Evolutionary conservation across 805 yeast species (phyloP), one percentile per base, ranked within the genome.

Genomic region (Starmerella floris): DNA sequence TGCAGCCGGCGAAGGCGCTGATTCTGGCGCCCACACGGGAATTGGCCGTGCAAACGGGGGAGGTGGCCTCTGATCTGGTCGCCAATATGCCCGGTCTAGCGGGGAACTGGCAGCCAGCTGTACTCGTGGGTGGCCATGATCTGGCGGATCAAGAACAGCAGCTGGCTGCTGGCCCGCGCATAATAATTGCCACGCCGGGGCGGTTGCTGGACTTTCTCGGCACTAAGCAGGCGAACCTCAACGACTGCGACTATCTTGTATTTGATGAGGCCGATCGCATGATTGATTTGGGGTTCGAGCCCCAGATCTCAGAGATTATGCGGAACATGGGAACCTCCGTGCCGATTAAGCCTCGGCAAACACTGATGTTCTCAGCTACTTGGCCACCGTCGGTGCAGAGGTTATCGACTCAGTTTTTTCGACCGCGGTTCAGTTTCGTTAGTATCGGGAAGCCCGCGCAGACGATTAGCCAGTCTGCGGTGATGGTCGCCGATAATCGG

Each of bases 191-290:
- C 1, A 88, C 98, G 0, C 97, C 98, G 0, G 98, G 98, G 5
- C 65, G 97, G 46, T 64, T 88, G 36, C 69, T 84, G 11, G 98
- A 88, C 55, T 76, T 85, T 46, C 49, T 87, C 16, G 84, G 79
- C 43, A 66, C 80, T 40, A 74, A 76, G n/a, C 64, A 79, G 19
- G 46, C 85, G 2, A 70, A 70, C 1, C 61, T 87, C 27, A 64
- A 63, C 31, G 73, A 74, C 45, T 74, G 94, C 48, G 69, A 69
- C 47, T 79, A 76, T 47, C 62, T 88, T 20, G 78, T 83, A 1
- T 68, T 87, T 65, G 98, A 88, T 63, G 98, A 88, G 62, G 95
- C 95, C 2, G 98, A 88, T 60, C 68, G 87, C 51, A 88, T 88
- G 97, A 77, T 88, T 34, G 95, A 85, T 58, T 71, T 88, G 74